Evolutionary conservation across 257 asterid species (phyloP), one percentile per base, ranked within the genome.

Genomic region (Forsythia suspensa): DNA sequence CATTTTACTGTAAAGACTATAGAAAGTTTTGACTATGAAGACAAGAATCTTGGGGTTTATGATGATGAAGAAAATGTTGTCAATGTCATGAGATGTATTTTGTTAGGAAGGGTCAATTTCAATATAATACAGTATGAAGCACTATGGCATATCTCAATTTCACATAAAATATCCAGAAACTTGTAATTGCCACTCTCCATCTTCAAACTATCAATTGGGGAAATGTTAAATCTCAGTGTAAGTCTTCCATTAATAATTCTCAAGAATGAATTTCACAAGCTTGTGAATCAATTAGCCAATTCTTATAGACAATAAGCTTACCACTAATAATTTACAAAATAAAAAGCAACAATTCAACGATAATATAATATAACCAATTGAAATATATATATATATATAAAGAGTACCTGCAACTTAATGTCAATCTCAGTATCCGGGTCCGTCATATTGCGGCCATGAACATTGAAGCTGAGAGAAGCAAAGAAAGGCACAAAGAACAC

Each of bases 401-500:
- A n/a, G n/a, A n/a, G n/a, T n/a, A n/a, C 99, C 98, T 95, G 99
- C 89, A 95, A 77, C 87, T 88, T 84, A 68, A 88, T 85, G 76
- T 93, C 99, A 71, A 87, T 21, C 37, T 63, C 88, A 0, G 95
- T 87, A 36, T 85, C 87, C 11, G 79, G 76, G 79, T 88, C 94
- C 55, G 89, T 86, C 95, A 92, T 94, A 65, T 79, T 87, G 59
- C 82, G 87, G 11, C 88, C 95, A 51, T 88, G 87, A 20, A 88
- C 21, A 73, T 91, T 93, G 84, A 92, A 89, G 80, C 99, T 93
- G 63, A 93, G 76, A 0, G 98, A 95, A 55, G 98, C 92, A 82
- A 95, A 95, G 42, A 95, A 95, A 1, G 99, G 99, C 70, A 93
- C 95, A 3, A 93, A 93, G 67, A 95, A 93, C 69, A 87, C 95